Evolutionary conservation across 1,139 yeast species (phyloP), one percentile per base, ranked within the genome.

Genomic region (Debaryomyces psychrophilus): DNA sequence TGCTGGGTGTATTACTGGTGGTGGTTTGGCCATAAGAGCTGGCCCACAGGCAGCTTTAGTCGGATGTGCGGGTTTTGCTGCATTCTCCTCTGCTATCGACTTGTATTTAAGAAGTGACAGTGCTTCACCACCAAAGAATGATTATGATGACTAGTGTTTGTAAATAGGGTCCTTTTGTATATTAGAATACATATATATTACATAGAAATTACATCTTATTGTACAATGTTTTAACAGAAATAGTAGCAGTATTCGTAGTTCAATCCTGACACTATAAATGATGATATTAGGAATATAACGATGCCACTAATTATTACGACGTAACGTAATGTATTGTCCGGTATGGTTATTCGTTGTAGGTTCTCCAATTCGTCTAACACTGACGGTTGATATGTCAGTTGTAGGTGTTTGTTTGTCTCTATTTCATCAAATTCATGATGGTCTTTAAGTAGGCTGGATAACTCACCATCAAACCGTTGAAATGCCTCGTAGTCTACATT

Each of bases 31-130:
- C 2, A 79, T 88, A 54, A 89, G 87, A 62, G 83, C 93, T 35
- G 99, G 99, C 1, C 99, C 99, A 1, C 92, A 86, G 60, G 96
- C 96, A 26, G 96, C 97, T 0, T 58, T 83, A 28, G 67, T 92
- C 49, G 99, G 99, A 1, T 93, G 98, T 74, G 97, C 95, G 27
- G 99, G 98, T 11, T 93, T 93, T 73, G 98, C 99, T 12, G 96
- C 96, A 3, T 93, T 93, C 65, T 87, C 96, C 47, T 85, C 95
- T 8, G 98, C 98, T 7, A 87, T 93, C 52, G 98, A 93, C 64
- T 69, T 89, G 58, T 93, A 93, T 61, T 78, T 93, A 84, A 80
- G 92, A 59, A 83, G 90, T 57, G 99, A 93, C 57, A 80, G 87
- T 58, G 85, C 87, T 6, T 82, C 82, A 46, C 98, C 98, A 33